A percentile compares a stretch with the other conserved stretches of the same genome.
Evolutionary conservation across 2,329 filamentous ascomycete genomes (phyloP).

Genomic region (Taxawa tesnikishii): DNA sequence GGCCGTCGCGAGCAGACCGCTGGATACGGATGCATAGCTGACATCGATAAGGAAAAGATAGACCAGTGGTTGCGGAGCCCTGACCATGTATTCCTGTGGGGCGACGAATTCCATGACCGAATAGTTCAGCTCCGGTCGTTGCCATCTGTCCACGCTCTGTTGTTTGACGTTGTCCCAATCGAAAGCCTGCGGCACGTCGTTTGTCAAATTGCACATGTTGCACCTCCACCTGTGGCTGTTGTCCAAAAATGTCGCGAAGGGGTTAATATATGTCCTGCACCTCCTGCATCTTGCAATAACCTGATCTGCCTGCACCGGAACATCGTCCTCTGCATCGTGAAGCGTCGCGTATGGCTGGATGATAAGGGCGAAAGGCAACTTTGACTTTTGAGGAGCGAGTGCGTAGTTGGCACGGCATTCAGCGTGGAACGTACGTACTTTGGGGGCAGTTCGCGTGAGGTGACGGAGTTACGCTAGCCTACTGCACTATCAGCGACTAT

Average conservation of each 20-base stretch:
- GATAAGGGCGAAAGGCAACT: conserved; percentile 85
- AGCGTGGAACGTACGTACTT: conserved; percentile 94
- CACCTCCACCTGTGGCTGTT: conserved; percentile 97
- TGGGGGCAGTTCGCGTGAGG: conserved; percentile 82
- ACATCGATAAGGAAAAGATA: conserved; percentile 95
- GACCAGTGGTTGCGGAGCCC: conserved; percentile 86
- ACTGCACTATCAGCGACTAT: conserved; percentile 8
- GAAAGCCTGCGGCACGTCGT: conserved; percentile 97
- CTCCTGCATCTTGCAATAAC: conserved; percentile 93
- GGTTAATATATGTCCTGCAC: conserved; percentile 95
- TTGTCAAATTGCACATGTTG: conserved; percentile 99
- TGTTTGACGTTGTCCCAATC: conserved; percentile 94
- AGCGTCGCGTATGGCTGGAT: conserved; percentile 92
- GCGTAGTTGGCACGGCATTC: conserved; percentile 84
- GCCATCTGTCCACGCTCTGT: conserved; percentile 84
- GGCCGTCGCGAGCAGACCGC: conserved; percentile 79
- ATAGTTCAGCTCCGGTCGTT: conserved; percentile 85
- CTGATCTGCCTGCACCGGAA: conserved; percentile 90
- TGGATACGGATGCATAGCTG: conserved; percentile 80
- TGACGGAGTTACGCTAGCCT: conserved; percentile 86
- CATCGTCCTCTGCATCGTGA: conserved; percentile 81
- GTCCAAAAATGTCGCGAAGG: conserved; percentile 90
- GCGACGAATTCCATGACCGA: conserved; percentile 96
- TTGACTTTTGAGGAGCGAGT: conserved; percentile 94
- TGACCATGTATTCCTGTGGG: conserved; percentile 98